A percentile compares a stretch with the other conserved stretches of the same genome.
These are phyloP conservation scores for Gossypium bickii DNA, from an alignment of 345 rosid genomes.

Conservation along the genomic window DNA sequence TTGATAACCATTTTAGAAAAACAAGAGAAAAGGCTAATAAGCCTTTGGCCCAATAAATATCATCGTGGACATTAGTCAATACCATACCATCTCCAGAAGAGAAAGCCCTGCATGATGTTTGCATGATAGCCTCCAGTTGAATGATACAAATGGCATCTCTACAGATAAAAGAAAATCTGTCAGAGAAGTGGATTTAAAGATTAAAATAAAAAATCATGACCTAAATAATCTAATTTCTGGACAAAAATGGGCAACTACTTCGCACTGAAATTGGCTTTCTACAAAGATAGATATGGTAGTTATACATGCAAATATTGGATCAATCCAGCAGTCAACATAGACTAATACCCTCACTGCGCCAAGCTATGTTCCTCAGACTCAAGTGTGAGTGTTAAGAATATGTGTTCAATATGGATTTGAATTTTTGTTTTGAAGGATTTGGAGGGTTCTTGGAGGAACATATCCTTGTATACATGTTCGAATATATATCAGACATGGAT, in stretches of 20 bases:
- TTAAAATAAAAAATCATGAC: neutral
- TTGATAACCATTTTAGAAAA: neutral
- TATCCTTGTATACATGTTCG: neutral
- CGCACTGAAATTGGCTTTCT: neutral
- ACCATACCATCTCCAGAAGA: conserved; percentile 65
- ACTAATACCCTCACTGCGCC: neutral
- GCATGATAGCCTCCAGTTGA: conserved; percentile 31
- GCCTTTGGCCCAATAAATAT: neutral
- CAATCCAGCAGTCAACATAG: neutral
- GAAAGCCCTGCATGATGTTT: conserved; percentile 45
- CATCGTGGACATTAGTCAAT: neutral
- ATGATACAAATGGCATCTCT: conserved; percentile 30
- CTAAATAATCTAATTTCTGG: neutral
- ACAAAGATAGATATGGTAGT: neutral
- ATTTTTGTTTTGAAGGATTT: too few relatives aligned
- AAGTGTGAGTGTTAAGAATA: neutral
- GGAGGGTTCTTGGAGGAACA: too few relatives aligned
- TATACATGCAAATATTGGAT: neutral
- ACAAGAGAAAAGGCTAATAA: neutral
- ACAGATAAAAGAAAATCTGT: conserved; percentile 6
- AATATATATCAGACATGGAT: neutral
- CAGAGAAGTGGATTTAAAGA: neutral
- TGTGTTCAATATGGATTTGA: too few relatives aligned
- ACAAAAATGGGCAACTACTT: neutral
- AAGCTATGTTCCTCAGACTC: neutral